Base-by-base conservation (phyloP, 1,284 basidiomycete species). In the Tilletia horrida region DNA sequence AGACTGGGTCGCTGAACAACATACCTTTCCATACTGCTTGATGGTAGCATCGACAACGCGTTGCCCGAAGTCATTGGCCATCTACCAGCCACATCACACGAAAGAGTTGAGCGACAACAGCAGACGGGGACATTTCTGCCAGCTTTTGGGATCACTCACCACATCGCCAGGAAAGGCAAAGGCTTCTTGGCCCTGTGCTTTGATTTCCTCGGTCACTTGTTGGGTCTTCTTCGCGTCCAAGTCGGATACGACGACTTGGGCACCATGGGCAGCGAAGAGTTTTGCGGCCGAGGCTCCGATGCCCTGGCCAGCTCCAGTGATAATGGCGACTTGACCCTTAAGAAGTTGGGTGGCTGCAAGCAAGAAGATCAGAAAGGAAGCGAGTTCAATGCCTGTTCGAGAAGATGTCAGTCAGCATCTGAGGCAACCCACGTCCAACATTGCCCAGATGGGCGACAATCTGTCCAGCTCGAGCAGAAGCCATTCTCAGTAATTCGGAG, bases 261-360 rank as follows among this genome's bases (percentile, higher is more conserved):
- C 74, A 0, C 79, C 79, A 4, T 70, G 72, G 3, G 66, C 31
- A 2, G 76, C 78, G 6, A 80, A 68, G 14, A 67, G 61, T 45
- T 68, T 70, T 45, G 72, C 76, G 48, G 45, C 45, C 9, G 27
- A 21, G 44, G 43, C 27, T 9, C 66, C 66, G 18, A 67, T 67
- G 18, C 66, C 95, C 71, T 93, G 92, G 35, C 96, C 96, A 65
- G 93, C 94, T 67, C 96, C 96, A 62, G 96, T 99, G 72, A 98
- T 85, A 75, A 99, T 87, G 73, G 94, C 91, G 47, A 92, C 93
- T 70, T 96, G 91, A 73, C 90, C 90, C 84, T 92, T 90, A 87
- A 95, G 97, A 62, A 91, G 85, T 52, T 91, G 82, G 2, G 91
- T 91, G 48, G 86, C 85, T 61, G 88, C 68, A 18, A 63, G 13